A percentile compares a stretch with the other conserved stretches of the same genome.
These are phyloP conservation scores for Parascedosporium putredinis DNA, from an alignment of 2,329 filamentous ascomycete genomes.

Conservation along the genomic window DNA sequence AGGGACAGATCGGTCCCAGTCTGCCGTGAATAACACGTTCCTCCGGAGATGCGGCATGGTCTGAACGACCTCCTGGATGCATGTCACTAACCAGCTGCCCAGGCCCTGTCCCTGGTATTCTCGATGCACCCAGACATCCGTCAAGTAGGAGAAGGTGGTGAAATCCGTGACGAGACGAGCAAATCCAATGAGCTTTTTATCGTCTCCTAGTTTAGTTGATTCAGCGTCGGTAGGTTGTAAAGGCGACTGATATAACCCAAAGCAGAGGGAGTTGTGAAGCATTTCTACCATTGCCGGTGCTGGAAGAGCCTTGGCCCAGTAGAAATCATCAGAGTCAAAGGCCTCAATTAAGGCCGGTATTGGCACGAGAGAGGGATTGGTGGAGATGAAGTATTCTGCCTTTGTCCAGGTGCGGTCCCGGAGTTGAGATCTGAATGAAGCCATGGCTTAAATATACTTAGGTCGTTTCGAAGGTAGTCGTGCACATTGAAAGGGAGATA, in stretches of 20 bases:
- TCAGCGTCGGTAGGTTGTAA: too few relatives aligned
- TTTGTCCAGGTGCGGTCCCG: slow-evolving; percentile 31
- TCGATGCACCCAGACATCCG: slow-evolving; percentile 55
- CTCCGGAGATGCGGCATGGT: slow-evolving; percentile 50
- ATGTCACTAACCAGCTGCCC: slow-evolving; percentile 53
- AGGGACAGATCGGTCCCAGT: slow-evolving; percentile 2
- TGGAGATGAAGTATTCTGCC: slow-evolving; percentile 49
- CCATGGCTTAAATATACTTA: not conserved
- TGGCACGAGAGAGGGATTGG: slow-evolving; percentile 45
- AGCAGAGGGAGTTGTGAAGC: slow-evolving; percentile 47
- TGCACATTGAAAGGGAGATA: too few relatives aligned
- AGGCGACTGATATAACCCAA: slow-evolving; percentile 43
- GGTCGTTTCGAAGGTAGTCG: too few relatives aligned
- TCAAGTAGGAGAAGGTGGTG: slow-evolving; percentile 55
- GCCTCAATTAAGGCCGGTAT: slow-evolving; percentile 42
- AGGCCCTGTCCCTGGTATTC: slow-evolving; percentile 51
- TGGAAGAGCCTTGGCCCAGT: slow-evolving; percentile 48
- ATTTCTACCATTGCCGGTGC: slow-evolving; percentile 37
- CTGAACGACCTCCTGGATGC: slow-evolving; percentile 44
- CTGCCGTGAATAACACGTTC: slow-evolving; percentile 41
- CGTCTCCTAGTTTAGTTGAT: too few relatives aligned
- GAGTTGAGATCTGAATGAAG: not conserved
- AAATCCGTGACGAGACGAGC: slow-evolving; percentile 56
- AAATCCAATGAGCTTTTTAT: slow-evolving; percentile 28
- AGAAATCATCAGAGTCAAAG: slow-evolving; percentile 45